Base-by-base conservation (phyloP, 768 basidiomycete species). In the Royoungia palumana region DNA sequence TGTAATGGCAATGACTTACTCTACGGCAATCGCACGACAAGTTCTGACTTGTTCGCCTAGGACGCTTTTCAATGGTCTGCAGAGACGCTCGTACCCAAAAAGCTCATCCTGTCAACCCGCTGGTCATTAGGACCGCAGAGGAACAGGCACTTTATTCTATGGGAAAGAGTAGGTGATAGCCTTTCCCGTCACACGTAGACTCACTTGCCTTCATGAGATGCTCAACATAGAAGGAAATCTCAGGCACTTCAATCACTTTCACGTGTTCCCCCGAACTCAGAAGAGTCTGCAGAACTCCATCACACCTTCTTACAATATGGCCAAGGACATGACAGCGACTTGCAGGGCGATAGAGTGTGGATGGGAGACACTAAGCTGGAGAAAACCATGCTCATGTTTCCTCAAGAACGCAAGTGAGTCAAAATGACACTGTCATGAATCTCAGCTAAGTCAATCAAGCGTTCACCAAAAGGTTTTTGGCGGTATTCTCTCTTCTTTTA, bases 31-130 rank as follows among this genome's bases (percentile, higher is more conserved):
- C 20, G 16, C 41, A 34, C 28, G 25, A 32, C 25, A 34, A 5
- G 21, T 41, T 19, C 17, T 49, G 11, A 16, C n/a, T 34, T 20
- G 5, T 44, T 7, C 11, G 30, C 24, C 36, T 5, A 89, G 90
- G 91, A n/a, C 81, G 89, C n/a, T 93, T 93, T 70, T 84, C 85
- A 0, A 93, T 93, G 89, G 89, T 92, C 7, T 90, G 87, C 61
- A 72, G 89, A 48, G 83, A 91, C 58, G 78, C 85, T 0, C 63
- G 65, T 13, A 87, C 86, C 3, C 80, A 84, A 52, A 76, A 75
- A 43, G 82, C 89, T 0, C 71, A 75, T 32, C 67, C 76, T 9
- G 82, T 93, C 21, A 84, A 86, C 55, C 79, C 78, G 8, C 70
- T 94, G 13, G 66, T 75, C 7, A 71, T 84, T 22, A 68, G 74